Evolutionary conservation across 208 protist genomes (phyloP).

Genomic region (Crithidia brevicula): DNA sequence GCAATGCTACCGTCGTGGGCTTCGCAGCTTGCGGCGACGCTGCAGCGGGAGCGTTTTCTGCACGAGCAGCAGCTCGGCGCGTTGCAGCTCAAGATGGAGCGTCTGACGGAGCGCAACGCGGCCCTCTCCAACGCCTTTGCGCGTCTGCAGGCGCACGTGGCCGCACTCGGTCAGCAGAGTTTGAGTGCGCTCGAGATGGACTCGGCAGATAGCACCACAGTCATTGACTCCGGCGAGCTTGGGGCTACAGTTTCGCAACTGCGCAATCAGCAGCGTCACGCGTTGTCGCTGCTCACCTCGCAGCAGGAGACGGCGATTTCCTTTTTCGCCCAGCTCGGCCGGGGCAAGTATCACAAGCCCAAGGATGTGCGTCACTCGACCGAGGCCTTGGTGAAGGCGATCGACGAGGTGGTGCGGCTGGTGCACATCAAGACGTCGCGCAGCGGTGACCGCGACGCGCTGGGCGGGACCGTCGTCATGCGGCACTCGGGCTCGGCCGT

Average conservation of each 20-base stretch:
- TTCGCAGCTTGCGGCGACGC: conserved; percentile 51
- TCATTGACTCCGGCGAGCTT: conserved; percentile 12
- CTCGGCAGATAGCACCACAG: conserved; percentile 21
- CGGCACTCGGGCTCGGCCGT: conserved; percentile 13
- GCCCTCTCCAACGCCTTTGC: conserved; percentile 52
- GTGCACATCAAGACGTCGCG: conserved; percentile 8
- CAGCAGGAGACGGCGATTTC: conserved; percentile 8
- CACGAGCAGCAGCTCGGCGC: conserved; percentile 69
- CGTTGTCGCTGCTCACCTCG: neutral
- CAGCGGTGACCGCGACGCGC: conserved; percentile 17
- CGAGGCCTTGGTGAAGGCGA: conserved; percentile 27
- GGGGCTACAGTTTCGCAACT: neutral
- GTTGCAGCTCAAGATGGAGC: conserved; percentile 76
- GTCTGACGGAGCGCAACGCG: conserved; percentile 47
- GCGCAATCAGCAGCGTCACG: conserved; percentile 10
- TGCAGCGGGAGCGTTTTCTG: conserved; percentile 51
- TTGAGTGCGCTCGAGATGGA: conserved; percentile 17
- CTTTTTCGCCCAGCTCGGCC: conserved; percentile 25
- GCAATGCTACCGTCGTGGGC: conserved; percentile 52
- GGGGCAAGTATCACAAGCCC: conserved; percentile 31
- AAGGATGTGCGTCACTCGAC: conserved; percentile 30
- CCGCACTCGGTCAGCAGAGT: conserved; percentile 27
- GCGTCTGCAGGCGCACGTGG: conserved; percentile 38
- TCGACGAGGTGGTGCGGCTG: conserved; percentile 34
- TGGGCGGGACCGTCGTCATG: conserved; percentile 19